Conservation (phyloP, 2,329 filamentous ascomycete species). For the Calonectria pseudoturangicola region DNA sequence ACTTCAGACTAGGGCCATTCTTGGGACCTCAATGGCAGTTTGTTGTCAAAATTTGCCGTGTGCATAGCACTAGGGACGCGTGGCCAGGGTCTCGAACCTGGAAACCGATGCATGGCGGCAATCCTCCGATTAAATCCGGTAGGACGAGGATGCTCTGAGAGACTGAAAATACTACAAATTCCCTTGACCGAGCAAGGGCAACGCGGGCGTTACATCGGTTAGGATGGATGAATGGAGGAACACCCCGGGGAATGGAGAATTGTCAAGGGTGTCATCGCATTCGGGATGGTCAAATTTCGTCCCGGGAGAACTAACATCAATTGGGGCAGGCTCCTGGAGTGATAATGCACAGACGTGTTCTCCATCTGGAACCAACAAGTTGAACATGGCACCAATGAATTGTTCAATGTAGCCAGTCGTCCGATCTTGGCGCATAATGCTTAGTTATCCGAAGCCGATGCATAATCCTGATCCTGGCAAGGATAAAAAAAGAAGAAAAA, state of each 20-base stretch:
- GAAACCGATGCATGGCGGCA: not conserved
- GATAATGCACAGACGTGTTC: conserved; percentile 9
- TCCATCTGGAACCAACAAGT: not conserved
- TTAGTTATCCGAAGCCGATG: not conserved
- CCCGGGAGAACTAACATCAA: not conserved
- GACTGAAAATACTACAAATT: not conserved
- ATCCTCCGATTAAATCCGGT: not conserved
- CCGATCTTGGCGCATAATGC: not conserved
- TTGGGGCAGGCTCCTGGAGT: not conserved
- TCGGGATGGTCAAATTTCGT: not conserved
- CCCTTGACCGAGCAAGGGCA: not conserved
- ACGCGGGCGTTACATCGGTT: conserved; percentile 23
- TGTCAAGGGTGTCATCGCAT: conserved; percentile 2
- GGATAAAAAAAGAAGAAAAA: not conserved
- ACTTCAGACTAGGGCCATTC: not conserved
- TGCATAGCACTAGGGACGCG: not conserved
- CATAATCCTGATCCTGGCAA: not conserved
- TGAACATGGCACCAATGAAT: not conserved
- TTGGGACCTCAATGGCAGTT: not conserved
- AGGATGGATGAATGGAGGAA: conserved; percentile 16
- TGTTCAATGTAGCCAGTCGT: not conserved
- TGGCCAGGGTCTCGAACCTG: not conserved
- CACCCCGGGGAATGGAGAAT: not conserved
- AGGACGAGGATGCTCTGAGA: not conserved
- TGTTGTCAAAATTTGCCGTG: not conserved